Evolutionary conservation across 169 alveolate species (phyloP), one percentile per base, ranked within the genome.

Genomic region (Amoebophrya sp.): DNA sequence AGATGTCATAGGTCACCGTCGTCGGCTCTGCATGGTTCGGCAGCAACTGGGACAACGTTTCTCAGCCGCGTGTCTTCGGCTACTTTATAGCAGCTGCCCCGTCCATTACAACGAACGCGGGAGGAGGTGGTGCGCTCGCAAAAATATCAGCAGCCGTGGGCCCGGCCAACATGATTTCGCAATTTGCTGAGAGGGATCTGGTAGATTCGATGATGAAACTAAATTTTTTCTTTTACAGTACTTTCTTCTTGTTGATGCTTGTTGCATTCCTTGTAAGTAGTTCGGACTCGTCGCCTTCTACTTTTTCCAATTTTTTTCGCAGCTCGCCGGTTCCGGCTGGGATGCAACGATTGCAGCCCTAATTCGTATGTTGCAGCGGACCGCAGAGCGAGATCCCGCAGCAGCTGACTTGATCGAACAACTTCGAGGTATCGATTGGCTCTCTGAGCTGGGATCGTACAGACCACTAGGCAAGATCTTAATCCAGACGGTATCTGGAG

Each of bases 271-370:
- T 23, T 10, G n/a, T 23, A 53, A 14, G 76, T 23, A 53, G 23
- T 53, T n/a, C n/a, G n/a, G n/a, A n/a, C n/a, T n/a, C n/a, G n/a
- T n/a, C n/a, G n/a, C n/a, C n/a, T n/a, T n/a, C n/a, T n/a, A n/a
- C n/a, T n/a, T n/a, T n/a, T n/a, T n/a, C n/a, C n/a, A n/a, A n/a
- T n/a, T n/a, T 12, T 26, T 36, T 65, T 36, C 1, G 3, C 83
- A 65, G 83, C 38, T 65, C 83, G 83, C 83, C 83, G 83, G 39
- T 36, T 26, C 36, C 33, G 83, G 83, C 33, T 65, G 83, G 83
- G 83, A 6, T 0, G 83, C 83, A 6, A 65, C 83, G 83, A 65
- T 65, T 26, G 39, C 0, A 0, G 83, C 33, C 36, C 83, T 65
- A 36, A 6, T 47, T 47, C 65, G 65, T 47, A 47, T 12, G 18